These are phyloP conservation scores for Nemania bipapillata DNA, from an alignment of 2,329 filamentous ascomycete species.

Conservation along the genomic window DNA sequence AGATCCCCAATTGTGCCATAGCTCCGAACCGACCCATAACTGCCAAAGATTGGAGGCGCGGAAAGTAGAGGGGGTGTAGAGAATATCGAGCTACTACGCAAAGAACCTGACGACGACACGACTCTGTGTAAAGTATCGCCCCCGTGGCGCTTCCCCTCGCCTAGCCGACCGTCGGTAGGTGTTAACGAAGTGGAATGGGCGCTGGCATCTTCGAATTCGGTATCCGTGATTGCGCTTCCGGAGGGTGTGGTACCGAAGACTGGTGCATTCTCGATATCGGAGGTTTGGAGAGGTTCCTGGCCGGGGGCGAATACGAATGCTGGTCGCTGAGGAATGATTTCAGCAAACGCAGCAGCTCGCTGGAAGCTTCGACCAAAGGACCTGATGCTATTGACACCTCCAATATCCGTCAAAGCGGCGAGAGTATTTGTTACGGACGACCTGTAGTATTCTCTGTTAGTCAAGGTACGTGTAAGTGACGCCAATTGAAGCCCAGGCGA, in stretches of 20 bases:
- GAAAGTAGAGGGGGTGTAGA: conserved; percentile 69
- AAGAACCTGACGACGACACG: conserved; percentile 48
- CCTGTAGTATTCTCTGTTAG: conserved; percentile 52
- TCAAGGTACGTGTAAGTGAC: neutral
- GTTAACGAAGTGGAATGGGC: conserved; percentile 35
- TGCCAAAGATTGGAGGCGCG: conserved; percentile 76
- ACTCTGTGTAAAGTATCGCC: conserved; percentile 54
- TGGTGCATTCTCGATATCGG: conserved; percentile 54
- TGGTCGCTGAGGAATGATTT: conserved; percentile 82
- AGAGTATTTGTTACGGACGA: conserved; percentile 70
- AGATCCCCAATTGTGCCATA: conserved; percentile 68
- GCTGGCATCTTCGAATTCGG: conserved; percentile 47
- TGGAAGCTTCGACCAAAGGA: conserved; percentile 95
- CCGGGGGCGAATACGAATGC: conserved; percentile 76
- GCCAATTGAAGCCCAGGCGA: neutral
- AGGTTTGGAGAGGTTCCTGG: conserved; percentile 58
- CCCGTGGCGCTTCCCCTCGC: conserved; percentile 61
- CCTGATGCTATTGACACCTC: conserved; percentile 91
- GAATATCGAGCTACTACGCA: conserved; percentile 64
- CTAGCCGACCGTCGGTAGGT: conserved; percentile 36
- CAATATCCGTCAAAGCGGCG: conserved; percentile 73
- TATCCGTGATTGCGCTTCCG: conserved; percentile 45
- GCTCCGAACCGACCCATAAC: conserved; percentile 68
- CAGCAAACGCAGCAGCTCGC: conserved; percentile 85
- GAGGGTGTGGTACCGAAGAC: conserved; percentile 58